Percentiles rank a stretch among this genome's conserved stretches.
phyloP scores from a whole-genome alignment of 1,139 yeast genomes.

The Casaregolazyma lundiana region DNA sequence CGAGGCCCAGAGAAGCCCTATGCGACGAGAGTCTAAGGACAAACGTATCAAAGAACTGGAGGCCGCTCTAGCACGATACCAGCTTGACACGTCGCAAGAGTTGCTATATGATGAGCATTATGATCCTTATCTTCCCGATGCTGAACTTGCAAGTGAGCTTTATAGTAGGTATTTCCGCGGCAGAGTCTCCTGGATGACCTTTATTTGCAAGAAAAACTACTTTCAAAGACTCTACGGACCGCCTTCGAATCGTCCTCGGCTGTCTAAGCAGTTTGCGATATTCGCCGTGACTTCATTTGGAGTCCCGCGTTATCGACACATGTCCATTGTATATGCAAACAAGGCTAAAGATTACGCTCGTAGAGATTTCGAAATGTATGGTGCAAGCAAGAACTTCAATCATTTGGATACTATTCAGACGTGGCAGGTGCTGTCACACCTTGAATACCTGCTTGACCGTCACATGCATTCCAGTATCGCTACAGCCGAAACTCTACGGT shows the following conservation, averaged over 20 bases:
- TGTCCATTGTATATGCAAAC: neutral
- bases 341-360: slow-evolving; percentile 1
- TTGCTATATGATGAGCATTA: neutral
- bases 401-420: slow-evolving; percentile 2
- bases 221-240: neutral
- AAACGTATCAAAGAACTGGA: neutral
- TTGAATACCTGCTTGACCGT: slow-evolving; percentile 1
- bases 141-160: neutral
- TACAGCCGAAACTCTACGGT: neutral
- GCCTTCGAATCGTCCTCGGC: neutral
- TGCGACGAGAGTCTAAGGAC: neutral
- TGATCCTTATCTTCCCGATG: neutral
- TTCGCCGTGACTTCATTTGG: neutral
- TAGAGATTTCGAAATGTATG: neutral
- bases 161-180: neutral
- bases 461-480: slow-evolving; percentile 1
- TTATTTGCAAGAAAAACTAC: neutral
- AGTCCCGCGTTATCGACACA: neutral
- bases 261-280: slow-evolving; percentile 1
- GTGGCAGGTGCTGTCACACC: neutral
- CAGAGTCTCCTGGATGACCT: neutral
- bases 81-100: neutral
- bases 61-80: neutral
- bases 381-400: neutral
- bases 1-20: neutral